phyloP scores from a whole-genome alignment of 352 stramenopile species.

The Globisporangium megalacanthum region DNA sequence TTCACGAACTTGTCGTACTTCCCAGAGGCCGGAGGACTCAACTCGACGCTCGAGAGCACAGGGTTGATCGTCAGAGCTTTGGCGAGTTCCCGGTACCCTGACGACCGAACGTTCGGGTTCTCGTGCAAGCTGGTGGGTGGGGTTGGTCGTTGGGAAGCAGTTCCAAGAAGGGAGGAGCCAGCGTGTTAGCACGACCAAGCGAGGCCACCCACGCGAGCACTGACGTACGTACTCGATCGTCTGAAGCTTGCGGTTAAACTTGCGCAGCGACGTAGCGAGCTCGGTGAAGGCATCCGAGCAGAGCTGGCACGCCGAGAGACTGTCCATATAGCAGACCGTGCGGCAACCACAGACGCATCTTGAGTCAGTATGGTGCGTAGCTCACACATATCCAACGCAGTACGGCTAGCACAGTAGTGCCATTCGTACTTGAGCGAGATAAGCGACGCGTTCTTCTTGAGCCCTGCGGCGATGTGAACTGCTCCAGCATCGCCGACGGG shows the following conservation, averaged over 20 bases:
- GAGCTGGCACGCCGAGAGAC: slow-evolving; percentile 34
- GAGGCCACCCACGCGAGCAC: neutral
- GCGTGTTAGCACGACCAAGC: neutral
- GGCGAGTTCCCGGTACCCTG: slow-evolving; percentile 36
- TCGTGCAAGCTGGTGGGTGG: slow-evolving; percentile 19
- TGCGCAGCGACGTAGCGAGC: slow-evolving; percentile 25
- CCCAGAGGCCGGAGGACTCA: slow-evolving; percentile 15
- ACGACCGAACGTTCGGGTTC: slow-evolving; percentile 39
- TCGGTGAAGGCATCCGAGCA: slow-evolving; percentile 34
- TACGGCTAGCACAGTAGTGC: neutral
- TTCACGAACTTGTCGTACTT: slow-evolving; percentile 27
- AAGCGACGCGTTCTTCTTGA: slow-evolving; percentile 54
- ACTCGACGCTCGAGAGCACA: slow-evolving; percentile 20
- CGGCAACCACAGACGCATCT: neutral
- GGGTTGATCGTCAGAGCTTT: slow-evolving; percentile 43
- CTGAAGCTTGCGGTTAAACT: slow-evolving; percentile 47
- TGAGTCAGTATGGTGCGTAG: too few relatives aligned
- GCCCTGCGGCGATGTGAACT: slow-evolving; percentile 30
- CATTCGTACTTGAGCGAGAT: slow-evolving; percentile 31
- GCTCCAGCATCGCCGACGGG: slow-evolving; percentile 37
- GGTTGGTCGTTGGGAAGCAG: too few relatives aligned
- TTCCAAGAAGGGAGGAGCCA: neutral
- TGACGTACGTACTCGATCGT: slow-evolving; percentile 23
- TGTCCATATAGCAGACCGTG: slow-evolving; percentile 8
- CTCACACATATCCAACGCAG: too few relatives aligned